phyloP scores from a whole-genome alignment of 768 basidiomycete species.

The Phylloporus rhodoxanthus region DNA sequence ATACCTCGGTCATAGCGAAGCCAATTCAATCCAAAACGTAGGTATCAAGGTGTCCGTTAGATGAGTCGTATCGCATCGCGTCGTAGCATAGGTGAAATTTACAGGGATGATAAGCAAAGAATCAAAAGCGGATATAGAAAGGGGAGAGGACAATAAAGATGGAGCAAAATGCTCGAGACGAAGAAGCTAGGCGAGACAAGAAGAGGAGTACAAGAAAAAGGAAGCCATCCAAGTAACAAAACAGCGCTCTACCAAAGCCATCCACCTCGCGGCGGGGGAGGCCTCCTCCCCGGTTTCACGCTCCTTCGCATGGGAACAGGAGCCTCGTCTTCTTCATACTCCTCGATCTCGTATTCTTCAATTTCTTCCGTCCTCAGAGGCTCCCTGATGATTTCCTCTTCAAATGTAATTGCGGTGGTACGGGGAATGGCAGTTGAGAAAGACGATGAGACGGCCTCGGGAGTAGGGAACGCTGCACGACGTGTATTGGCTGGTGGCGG shows the following conservation, averaged over 20 bases:
- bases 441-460: conserved; percentile 54
- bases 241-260: conserved; percentile 52
- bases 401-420: conserved; percentile 66
- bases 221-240: conserved; percentile 31
- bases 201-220: conserved; percentile 28
- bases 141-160: conserved; percentile 6
- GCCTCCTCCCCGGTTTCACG: conserved; percentile 42
- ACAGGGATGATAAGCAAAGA: conserved; percentile 9
- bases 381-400: conserved; percentile 46
- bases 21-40: conserved; percentile 11
- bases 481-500: conserved; percentile 78
- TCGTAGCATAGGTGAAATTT: conserved; percentile 11
- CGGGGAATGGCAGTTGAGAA: conserved; percentile 60
- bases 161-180: conserved; percentile 19
- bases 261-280: conserved; percentile 40
- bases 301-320: conserved; percentile 38
- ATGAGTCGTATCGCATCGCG: conserved; percentile 26
- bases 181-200: conserved; percentile 20
- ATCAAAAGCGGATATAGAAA: conserved; percentile 7
- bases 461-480: conserved; percentile 65
- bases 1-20: not conserved
- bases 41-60: conserved; percentile 17
- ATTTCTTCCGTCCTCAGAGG: conserved; percentile 34
- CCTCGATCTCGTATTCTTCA: conserved; percentile 32
- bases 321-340: conserved; percentile 41